Base-by-base conservation (phyloP, 768 basidiomycete species). In the Lactarius vividus region DNA sequence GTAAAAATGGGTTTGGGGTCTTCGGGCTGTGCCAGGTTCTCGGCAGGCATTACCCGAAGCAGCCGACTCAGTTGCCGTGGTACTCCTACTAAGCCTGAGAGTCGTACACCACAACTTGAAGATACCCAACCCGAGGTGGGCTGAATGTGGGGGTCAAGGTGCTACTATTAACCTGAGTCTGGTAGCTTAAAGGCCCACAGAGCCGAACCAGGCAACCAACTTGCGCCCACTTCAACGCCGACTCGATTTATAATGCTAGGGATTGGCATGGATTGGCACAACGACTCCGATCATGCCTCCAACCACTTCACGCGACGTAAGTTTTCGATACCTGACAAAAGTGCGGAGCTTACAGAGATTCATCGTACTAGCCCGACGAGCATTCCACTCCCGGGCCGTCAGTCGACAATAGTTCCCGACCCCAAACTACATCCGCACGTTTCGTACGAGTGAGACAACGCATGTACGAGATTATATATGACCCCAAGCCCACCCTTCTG, bases 281-380 rank as follows among this genome's bases (percentile, higher is more conserved):
- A 35, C 13, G 8, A 23, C 39, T n/a, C 29, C 60, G 39, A 37
- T 35, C 28, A 65, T 65, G 64, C n/a, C 64, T 33, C 26, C 13
- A 26, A 15, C 20, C 35, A 35, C 15, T 39, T 37, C 28, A 15
- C 57, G 16, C 26, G 57, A 59, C 15, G 63, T 64, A 35, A 39
- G 63, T 64, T 10, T 11, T 29, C 39, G 10, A 11, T 29, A 33
- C 33, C n/a, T n/a, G 13, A 5, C 23, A 10, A 40, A 49, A 35
- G 20, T 31, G 31, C 28, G 20, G 57, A 29, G 5, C 42, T 60
- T n/a, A 60, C 31, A 33, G 31, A 33, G 29, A n/a, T 29, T 33
- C 20, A 46, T 33, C 23, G 11, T 13, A 11, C 46, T 49, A 49
- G 46, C 23, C 46, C 11, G 26, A 26, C 46, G 46, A 28, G 26